phyloP scores from a whole-genome alignment of 805 yeast species.

The Phaffomyces antillensis region DNA sequence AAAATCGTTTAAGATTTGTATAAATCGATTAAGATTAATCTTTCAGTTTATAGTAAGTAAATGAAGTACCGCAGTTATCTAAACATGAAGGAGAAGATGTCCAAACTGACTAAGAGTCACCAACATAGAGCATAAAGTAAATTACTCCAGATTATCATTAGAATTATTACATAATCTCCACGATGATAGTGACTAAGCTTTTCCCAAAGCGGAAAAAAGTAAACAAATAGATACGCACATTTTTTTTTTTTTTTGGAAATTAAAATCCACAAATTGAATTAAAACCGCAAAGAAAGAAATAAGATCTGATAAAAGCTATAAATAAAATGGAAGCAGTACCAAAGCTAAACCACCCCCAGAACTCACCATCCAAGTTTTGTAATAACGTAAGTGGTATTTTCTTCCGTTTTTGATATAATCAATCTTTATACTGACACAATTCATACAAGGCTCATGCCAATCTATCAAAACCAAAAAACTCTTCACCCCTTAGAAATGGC shows the following conservation, averaged over 20 bases:
- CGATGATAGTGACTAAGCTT: not conserved
- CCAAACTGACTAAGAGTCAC: too few species aligned
- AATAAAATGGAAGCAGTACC: not conserved
- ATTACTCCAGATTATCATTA: not conserved
- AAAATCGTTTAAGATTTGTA: too few species aligned
- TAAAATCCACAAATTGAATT: not conserved
- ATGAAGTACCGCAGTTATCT: too few species aligned
- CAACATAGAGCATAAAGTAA: too few species aligned
- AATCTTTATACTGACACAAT: too few species aligned
- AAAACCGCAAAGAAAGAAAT: not conserved
- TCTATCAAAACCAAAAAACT: too few species aligned
- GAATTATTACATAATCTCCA: not conserved
- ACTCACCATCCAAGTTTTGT: not conserved
- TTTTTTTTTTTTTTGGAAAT: too few species aligned
- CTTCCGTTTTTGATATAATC: too few species aligned
- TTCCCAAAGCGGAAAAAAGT: constrained; percentile 5
- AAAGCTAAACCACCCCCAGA: not conserved
- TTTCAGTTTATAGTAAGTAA: too few species aligned
- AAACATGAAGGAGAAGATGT: too few species aligned
- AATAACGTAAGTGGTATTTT: not conserved
- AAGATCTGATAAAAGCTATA: not conserved
- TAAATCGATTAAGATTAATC: too few species aligned
- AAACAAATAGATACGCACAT: constrained; percentile 2
- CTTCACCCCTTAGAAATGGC: constrained; percentile 19
- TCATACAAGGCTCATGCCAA: too few species aligned